A percentile compares a stretch with the other conserved stretches of the same genome.
Conservation (phyloP, 495 filamentous ascomycete species). For the Trichoderma erinaceum region DNA sequence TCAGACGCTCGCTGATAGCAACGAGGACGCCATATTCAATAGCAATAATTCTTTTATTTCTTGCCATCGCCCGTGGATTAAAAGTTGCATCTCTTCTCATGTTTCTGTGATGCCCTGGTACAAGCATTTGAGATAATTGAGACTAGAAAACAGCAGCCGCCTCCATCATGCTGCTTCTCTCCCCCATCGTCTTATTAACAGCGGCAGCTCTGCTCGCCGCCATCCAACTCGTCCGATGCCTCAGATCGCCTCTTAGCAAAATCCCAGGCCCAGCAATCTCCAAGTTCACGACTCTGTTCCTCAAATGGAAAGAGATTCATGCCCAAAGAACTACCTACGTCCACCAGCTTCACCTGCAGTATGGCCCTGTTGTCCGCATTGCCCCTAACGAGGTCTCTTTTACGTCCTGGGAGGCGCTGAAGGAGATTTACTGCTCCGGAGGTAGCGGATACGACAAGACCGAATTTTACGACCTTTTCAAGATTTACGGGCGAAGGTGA, state of each 20-base stretch:
- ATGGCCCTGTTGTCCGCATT: slow-evolving; percentile 53
- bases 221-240: slow-evolving; percentile 21
- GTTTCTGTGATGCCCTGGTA: neutral
- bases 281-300: slow-evolving; percentile 43
- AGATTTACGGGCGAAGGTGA: slow-evolving; percentile 49
- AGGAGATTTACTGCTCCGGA: slow-evolving; percentile 58
- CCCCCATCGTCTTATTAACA: slow-evolving; percentile 22
- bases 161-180: slow-evolving; percentile 27
- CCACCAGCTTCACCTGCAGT: slow-evolving; percentile 48
- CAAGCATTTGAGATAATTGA: too few relatives aligned
- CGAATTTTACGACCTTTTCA: slow-evolving; percentile 59
- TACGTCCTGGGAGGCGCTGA: slow-evolving; percentile 49
- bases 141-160: neutral
- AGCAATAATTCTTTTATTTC: too few relatives aligned
- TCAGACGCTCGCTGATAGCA: too few relatives aligned
- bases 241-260: slow-evolving; percentile 36
- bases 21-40: too few relatives aligned
- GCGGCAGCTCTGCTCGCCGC: slow-evolving; percentile 19
- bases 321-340: slow-evolving; percentile 49
- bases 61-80: too few relatives aligned
- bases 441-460: slow-evolving; percentile 66
- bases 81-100: neutral
- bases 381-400: slow-evolving; percentile 59
- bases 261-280: slow-evolving; percentile 52
- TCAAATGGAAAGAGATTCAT: slow-evolving; percentile 54